Base-by-base conservation (phyloP, 345 rosid species). In the Dovyalis caffra region DNA sequence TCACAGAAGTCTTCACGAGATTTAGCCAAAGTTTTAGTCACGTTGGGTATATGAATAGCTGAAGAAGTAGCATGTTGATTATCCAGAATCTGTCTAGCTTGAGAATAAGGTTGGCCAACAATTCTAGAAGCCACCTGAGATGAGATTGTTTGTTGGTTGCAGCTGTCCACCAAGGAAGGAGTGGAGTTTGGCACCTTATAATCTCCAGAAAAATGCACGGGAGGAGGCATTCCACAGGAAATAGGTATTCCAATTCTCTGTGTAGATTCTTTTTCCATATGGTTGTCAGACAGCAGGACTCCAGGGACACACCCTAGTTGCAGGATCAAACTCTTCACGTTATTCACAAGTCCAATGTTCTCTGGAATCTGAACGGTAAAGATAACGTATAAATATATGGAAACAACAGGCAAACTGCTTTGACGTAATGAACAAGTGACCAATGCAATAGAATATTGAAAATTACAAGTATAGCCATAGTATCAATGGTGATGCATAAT, bases 281-380 rank as follows among this genome's bases (percentile, higher is more conserved):
- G 80, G 33, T 76, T 67, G 66, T 88, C 91, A 58, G 92, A 87
- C 66, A 86, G 83, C 69, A 93, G 91, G 62, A 91, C 90, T 61
- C 92, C 92, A 2, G 95, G 95, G 72, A 87, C 80, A 47, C 88
- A 88, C 74, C 97, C 97, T 23, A 95, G 85, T 82, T 86, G 95
- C 77, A 91, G 83, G 71, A 93, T 87, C 61, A 90, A 87, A 80
- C 88, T 83, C 85, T 84, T 91, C 71, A 87, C 95, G 53, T 86
- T 83, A 82, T 88, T 88, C 81, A 95, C 90, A 78, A 91, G 91
- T 74, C 88, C 95, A 84, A 84, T 47, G 66, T 92, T 87, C 90
- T 95, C 98, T 86, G 82, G 69, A 63, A 93, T 89, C 99, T 95
- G 94, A 79, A 88, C 66, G 76, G 70, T 47, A 81, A 70, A 68